phyloP scores from a whole-genome alignment of 129 eudicot species.

The Saposhnikovia divaricata region DNA sequence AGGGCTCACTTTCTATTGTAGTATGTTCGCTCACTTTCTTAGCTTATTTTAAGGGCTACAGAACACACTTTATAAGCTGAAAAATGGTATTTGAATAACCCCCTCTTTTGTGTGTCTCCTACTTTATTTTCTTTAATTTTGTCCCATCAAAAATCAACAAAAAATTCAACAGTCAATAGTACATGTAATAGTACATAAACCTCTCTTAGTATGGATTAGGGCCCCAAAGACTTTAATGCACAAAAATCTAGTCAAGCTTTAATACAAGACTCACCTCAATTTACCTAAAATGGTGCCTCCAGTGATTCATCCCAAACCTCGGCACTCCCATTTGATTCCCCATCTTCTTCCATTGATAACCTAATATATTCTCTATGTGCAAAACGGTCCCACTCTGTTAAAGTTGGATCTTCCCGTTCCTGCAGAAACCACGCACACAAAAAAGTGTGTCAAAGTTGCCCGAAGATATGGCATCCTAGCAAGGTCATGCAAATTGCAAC shows the following conservation, averaged over 20 bases:
- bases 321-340: conserved; percentile 93
- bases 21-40: too few relatives aligned
- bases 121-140: neutral
- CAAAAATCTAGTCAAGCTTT: neutral
- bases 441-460: neutral
- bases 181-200: neutral
- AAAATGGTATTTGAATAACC: neutral
- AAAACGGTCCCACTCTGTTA: conserved; percentile 77
- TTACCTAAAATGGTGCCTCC: conserved; percentile 76
- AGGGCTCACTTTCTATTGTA: too few relatives aligned
- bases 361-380: conserved; percentile 81
- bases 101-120: neutral
- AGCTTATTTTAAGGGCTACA: neutral
- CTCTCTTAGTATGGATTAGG: neutral
- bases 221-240: neutral
- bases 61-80: neutral
- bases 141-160: neutral
- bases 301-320: conserved; percentile 99
- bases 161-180: neutral
- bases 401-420: conserved; percentile 72
- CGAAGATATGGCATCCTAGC: neutral
- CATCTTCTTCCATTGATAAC: conserved; percentile 99
- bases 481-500: neutral
- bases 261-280: conserved; percentile 22
- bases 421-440: conserved; percentile 16